These are phyloP conservation scores for Rubroboletus satanas DNA, from an alignment of 768 basidiomycete genomes.

Conservation along the genomic window DNA sequence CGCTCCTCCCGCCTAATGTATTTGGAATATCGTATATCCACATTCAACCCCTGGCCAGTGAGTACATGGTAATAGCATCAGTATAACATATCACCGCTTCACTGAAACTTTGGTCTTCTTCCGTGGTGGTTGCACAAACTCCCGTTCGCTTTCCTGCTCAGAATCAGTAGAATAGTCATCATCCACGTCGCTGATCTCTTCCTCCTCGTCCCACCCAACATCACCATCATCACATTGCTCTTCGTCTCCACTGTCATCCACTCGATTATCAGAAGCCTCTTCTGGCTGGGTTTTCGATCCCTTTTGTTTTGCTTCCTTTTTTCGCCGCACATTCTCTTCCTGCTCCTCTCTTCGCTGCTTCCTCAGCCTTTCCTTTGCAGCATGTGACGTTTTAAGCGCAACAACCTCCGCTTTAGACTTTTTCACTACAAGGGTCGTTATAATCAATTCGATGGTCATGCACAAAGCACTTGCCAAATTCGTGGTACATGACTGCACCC, in stretches of 20 bases:
- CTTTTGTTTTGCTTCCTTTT: constrained; percentile 49
- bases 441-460: not conserved
- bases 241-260: constrained; percentile 41
- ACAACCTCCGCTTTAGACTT: constrained; percentile 77
- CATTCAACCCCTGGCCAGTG: not conserved
- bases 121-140: constrained; percentile 43
- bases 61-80: constrained; percentile 14
- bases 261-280: constrained; percentile 37
- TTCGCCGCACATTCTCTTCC: constrained; percentile 83
- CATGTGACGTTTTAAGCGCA: constrained; percentile 68
- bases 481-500: constrained; percentile 90
- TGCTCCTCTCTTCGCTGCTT: constrained; percentile 85
- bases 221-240: constrained; percentile 36
- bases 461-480: constrained; percentile 64
- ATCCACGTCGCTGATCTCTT: constrained; percentile 58
- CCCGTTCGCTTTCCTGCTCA: constrained; percentile 46
- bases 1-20: constrained; percentile 13
- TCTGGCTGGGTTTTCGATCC: constrained; percentile 23
- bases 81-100: constrained; percentile 37
- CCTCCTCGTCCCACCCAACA: constrained; percentile 54
- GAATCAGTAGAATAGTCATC: constrained; percentile 40
- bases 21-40: constrained; percentile 10
- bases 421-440: constrained; percentile 56
- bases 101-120: constrained; percentile 54
- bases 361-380: constrained; percentile 68